phyloP scores from a whole-genome alignment of 371 early-diverging fungal genomes.

The Saksenaea oblongispora region DNA sequence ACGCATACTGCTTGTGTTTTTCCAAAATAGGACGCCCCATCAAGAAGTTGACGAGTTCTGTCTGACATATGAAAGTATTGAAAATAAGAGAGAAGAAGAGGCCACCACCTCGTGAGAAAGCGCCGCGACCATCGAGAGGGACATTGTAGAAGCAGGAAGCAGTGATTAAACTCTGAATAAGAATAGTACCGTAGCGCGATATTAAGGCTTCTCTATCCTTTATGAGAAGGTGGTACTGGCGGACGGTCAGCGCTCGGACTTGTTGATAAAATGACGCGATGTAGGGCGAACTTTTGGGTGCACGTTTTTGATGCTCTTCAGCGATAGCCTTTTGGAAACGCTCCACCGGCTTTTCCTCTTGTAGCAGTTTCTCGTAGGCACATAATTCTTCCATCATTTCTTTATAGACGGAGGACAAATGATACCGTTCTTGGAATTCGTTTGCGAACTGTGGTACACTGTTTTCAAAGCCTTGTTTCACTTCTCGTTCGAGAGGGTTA shows the following conservation, averaged over 20 bases:
- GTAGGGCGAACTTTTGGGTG: constrained; percentile 43
- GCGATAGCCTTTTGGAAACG: constrained; percentile 43
- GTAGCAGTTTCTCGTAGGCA: constrained; percentile 19
- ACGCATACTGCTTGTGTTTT: constrained; percentile 68
- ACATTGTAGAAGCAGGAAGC: constrained; percentile 67
- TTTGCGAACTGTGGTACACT: constrained; percentile 42
- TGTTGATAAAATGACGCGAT: constrained; percentile 54
- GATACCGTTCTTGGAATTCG: constrained; percentile 50
- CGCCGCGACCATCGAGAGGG: constrained; percentile 51
- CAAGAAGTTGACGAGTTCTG: constrained; percentile 52
- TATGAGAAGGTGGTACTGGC: constrained; percentile 49
- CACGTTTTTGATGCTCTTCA: constrained; percentile 43
- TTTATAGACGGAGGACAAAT: constrained; percentile 20
- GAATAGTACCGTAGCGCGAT: constrained; percentile 54
- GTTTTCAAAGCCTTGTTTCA: constrained; percentile 50
- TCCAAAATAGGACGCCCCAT: constrained; percentile 63
- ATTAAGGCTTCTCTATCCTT: constrained; percentile 49
- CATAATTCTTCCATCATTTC: constrained; percentile 29
- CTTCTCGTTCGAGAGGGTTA: constrained; percentile 56
- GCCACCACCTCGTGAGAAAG: constrained; percentile 72
- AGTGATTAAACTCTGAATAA: constrained; percentile 66
- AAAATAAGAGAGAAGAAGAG: constrained; percentile 59
- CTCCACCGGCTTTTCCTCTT: constrained; percentile 23
- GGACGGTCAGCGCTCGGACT: constrained; percentile 45
- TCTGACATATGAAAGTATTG: constrained; percentile 53